Evolutionary conservation across 1,284 basidiomycete genomes (phyloP).

Genomic region (Cystobasidium pallidum): DNA sequence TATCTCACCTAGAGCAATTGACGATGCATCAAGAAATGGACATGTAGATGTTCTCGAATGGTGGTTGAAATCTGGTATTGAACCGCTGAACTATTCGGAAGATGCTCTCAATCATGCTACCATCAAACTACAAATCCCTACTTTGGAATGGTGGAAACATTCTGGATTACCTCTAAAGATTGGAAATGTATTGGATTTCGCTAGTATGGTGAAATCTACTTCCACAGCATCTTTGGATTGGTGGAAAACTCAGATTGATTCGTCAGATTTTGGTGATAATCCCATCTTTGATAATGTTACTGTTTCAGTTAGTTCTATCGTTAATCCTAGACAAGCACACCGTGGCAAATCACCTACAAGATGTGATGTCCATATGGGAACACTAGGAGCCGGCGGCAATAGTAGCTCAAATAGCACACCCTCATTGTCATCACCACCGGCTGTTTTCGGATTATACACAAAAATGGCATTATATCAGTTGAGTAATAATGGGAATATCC

Average conservation of each 20-base stretch:
- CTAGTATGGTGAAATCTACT: slow-evolving; percentile 65
- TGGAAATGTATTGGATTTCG: slow-evolving; percentile 77
- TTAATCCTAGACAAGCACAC: neutral
- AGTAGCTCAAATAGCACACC: neutral
- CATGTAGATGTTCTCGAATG: slow-evolving; percentile 72
- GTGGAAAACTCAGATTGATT: slow-evolving; percentile 61
- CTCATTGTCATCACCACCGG: slow-evolving; percentile 58
- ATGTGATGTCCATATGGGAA: neutral
- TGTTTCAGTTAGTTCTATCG: neutral
- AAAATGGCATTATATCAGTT: slow-evolving; percentile 72
- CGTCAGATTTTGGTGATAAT: neutral
- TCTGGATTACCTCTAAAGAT: slow-evolving; percentile 69
- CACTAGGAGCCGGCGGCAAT: neutral
- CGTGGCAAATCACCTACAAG: neutral
- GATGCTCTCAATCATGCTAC: slow-evolving; percentile 74
- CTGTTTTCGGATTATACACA: slow-evolving; percentile 70
- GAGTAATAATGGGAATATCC: slow-evolving; percentile 75
- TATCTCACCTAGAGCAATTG: slow-evolving; percentile 49
- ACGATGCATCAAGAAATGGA: slow-evolving; percentile 68
- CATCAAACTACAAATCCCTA: slow-evolving; percentile 68
- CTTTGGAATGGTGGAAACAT: slow-evolving; percentile 77
- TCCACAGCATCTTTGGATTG: slow-evolving; percentile 64
- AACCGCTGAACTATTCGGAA: slow-evolving; percentile 70
- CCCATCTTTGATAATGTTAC: slow-evolving; percentile 15
- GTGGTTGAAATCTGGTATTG: slow-evolving; percentile 66